phyloP scores from a whole-genome alignment of 2,329 filamentous ascomycete genomes.

The Hymenoscyphus fructigenus region DNA sequence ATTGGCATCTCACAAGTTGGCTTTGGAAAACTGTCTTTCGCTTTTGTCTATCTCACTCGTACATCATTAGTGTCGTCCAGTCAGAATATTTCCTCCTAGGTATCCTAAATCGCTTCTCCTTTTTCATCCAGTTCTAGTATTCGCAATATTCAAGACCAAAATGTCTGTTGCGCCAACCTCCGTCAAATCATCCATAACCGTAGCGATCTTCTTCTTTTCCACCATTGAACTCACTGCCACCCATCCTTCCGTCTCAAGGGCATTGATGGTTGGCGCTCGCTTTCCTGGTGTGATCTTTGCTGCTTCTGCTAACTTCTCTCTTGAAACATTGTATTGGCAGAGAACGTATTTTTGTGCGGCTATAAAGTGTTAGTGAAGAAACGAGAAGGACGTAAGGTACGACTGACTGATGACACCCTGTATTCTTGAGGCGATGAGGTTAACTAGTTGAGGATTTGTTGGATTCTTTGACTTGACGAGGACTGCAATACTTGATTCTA shows the following conservation, averaged over 20 bases:
- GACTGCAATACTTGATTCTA: slow-evolving; percentile 82
- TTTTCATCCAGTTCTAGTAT: slow-evolving; percentile 33
- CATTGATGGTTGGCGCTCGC: slow-evolving; percentile 87
- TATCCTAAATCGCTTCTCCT: slow-evolving; percentile 2
- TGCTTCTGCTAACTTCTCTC: slow-evolving; percentile 64
- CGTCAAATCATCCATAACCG: slow-evolving; percentile 38
- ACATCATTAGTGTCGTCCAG: background rate
- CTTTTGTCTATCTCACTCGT: slow-evolving; percentile 1
- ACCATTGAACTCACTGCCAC: slow-evolving; percentile 92
- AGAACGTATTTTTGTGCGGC: slow-evolving; percentile 89
- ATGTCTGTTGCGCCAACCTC: slow-evolving; percentile 37
- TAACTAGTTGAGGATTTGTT: slow-evolving; percentile 75
- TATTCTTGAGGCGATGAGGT: slow-evolving; percentile 83
- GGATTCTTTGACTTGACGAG: slow-evolving; percentile 88
- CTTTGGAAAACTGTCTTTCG: background rate
- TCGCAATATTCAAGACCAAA: slow-evolving; percentile 37
- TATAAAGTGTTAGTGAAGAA: slow-evolving; percentile 33
- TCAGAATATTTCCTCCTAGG: background rate
- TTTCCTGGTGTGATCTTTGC: slow-evolving; percentile 86
- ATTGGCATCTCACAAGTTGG: too few relatives aligned
- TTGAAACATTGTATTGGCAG: slow-evolving; percentile 92
- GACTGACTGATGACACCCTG: slow-evolving; percentile 80
- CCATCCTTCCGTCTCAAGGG: slow-evolving; percentile 85
- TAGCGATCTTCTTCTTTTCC: slow-evolving; percentile 38
- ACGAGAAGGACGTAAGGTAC: background rate